A percentile compares a stretch with the other conserved stretches of the same genome.
Conservation (phyloP, 2,329 filamentous ascomycete genomes). For the Calcarisporium arbuscula region DNA sequence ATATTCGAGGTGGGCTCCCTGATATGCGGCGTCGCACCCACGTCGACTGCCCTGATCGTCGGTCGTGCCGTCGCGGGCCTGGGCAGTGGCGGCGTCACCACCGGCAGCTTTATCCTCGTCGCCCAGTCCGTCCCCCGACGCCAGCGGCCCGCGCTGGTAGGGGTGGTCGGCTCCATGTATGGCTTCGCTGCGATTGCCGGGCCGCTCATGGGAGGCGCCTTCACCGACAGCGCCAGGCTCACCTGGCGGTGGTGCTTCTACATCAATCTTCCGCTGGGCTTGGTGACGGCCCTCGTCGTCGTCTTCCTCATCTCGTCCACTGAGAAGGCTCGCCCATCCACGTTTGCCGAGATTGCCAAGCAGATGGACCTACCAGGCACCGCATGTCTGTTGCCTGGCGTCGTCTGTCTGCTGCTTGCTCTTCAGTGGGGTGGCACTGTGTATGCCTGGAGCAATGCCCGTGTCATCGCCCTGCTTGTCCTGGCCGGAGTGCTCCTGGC, state of each 20-base stretch:
- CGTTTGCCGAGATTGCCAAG: conserved; percentile 7
- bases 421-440: conserved; percentile 35
- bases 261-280: conserved; percentile 23
- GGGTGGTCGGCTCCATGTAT: conserved; percentile 22
- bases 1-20: conserved; percentile 21
- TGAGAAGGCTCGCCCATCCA: conserved; percentile 1
- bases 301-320: conserved; percentile 15
- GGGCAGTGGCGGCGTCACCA: no score
- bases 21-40: conserved; percentile 21
- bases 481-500: conserved; percentile 6
- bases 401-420: conserved; percentile 36
- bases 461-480: conserved; percentile 26
- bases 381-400: conserved; percentile 13
- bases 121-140: conserved; percentile 41
- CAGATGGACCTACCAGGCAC: conserved; percentile 16
- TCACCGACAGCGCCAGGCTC: conserved; percentile 15
- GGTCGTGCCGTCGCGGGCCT: conserved; percentile 31
- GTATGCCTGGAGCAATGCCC: conserved; percentile 23
- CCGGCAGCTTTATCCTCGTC: conserved; percentile 20
- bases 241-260: conserved; percentile 24
- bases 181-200: conserved; percentile 14
- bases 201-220: conserved; percentile 15
- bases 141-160: conserved; percentile 33
- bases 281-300: conserved; percentile 14
- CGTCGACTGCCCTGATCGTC: conserved; percentile 28